Evolutionary conservation across 306 rosid genomes (phyloP), one percentile per base, ranked within the genome.

Genomic region (Potentilla sterilis): DNA sequence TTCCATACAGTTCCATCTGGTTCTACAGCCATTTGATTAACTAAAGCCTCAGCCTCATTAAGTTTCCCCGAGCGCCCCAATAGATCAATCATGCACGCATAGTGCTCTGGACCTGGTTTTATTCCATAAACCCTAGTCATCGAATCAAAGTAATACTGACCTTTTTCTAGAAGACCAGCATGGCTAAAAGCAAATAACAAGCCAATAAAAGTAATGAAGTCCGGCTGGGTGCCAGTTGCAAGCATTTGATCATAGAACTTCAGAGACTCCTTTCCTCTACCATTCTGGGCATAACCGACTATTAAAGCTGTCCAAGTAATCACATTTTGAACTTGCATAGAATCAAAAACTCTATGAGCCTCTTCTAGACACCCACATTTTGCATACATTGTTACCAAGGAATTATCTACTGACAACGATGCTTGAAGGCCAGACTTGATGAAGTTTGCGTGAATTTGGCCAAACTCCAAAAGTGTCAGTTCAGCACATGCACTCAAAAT

Each of bases 141-240:
- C 32, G 87, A 91, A 64, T 85, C 87, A 51, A 93, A 93, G 73
- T 83, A 88, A 57, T 44, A 38, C 32, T 74, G 83, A 1, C 92
- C 98, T 48, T 85, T 85, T 21, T 87, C 86, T 76, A 87, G 86
- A 51, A 89, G 92, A 79, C 98, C 96, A 67, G 94, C 91, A 81
- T 91, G 98, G 87, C 98, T 93, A 59, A 96, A 93, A 79, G 97
- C 98, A 88, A 93, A 93, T 76, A 93, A 72, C 66, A 93, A 84
- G 64, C 98, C 98, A 55, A 91, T 88, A 68, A 93, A 93, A 22
- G 97, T 91, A 75, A 93, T 86, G 81, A 86, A 87, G 77, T 93
- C 97, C 4, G 98, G 98, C 77, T 83, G 79, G 77, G 78, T 86
- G 68, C 89, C 97, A 70, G 88, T 75, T 12, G 84, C 85, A 82